phyloP scores from a whole-genome alignment of 2,329 filamentous ascomycete species.

The Colletotrichum lindemuthianum region DNA sequence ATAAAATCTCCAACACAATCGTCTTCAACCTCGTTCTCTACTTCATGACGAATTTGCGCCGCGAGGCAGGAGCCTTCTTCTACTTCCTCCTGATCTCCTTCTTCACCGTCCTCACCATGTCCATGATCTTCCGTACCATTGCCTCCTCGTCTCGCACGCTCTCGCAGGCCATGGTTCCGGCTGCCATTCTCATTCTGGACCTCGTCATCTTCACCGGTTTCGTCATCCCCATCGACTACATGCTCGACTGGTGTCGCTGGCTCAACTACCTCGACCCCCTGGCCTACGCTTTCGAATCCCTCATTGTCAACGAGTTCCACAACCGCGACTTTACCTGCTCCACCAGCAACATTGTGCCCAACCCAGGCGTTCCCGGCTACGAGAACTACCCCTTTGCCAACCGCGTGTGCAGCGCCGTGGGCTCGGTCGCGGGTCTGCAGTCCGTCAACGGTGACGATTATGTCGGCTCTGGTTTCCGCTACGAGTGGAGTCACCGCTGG shows the following conservation, averaged over 20 bases:
- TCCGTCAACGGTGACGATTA: conserved; percentile 69
- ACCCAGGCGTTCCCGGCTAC: conserved; percentile 43
- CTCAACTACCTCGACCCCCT: conserved; percentile 84
- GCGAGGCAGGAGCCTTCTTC: conserved; percentile 82
- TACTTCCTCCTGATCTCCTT: conserved; percentile 85
- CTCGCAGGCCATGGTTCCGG: conserved; percentile 70
- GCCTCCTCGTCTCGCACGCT: conserved; percentile 79
- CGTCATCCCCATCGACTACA: conserved; percentile 72
- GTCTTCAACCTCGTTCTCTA: conserved; percentile 84
- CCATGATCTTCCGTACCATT: conserved; percentile 86
- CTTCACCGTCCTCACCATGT: conserved; percentile 79
- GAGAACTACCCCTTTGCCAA: conserved; percentile 47
- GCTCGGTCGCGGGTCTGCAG: conserved; percentile 62
- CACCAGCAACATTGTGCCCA: conserved; percentile 54
- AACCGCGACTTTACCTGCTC: conserved; percentile 66
- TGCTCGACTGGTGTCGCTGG: conserved; percentile 85
- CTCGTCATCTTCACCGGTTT: conserved; percentile 79
- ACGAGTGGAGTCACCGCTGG: conserved; percentile 71
- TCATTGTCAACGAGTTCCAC: conserved; percentile 87
- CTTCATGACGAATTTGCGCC: conserved; percentile 85
- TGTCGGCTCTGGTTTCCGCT: conserved; percentile 63
- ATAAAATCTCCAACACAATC: conserved; percentile 79
- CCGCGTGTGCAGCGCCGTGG: conserved; percentile 67
- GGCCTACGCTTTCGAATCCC: conserved; percentile 80
- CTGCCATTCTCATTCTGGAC: conserved; percentile 70